Percentiles rank a stretch among this genome's conserved stretches.
Evolutionary conservation across 768 basidiomycete species (phyloP).

Genomic region (Leccinum truebloodii): DNA sequence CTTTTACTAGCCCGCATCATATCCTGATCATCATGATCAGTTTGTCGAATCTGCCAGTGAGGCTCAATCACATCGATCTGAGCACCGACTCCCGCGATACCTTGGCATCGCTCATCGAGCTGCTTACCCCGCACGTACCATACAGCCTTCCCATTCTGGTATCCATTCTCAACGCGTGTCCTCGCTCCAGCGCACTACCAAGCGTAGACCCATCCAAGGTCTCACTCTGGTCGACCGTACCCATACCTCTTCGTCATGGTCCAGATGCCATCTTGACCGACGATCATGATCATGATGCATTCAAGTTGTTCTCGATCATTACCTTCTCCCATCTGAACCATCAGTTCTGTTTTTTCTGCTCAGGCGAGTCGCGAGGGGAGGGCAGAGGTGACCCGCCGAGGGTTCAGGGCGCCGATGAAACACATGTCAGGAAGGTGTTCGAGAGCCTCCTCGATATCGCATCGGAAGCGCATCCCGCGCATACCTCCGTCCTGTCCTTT

Average conservation of each 20-base stretch:
- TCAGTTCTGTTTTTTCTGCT: conserved; percentile 22
- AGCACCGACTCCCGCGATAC: conserved; percentile 1
- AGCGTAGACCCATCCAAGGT: conserved; percentile 18
- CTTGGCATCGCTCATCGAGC: conserved; percentile 7
- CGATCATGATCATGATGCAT: neutral
- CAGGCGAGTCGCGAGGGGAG: conserved; percentile 5
- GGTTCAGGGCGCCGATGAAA: conserved; percentile 3
- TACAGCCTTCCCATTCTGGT: conserved; percentile 20
- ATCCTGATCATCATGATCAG: neutral
- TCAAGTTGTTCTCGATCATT: conserved; percentile 23
- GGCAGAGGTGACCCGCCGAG: conserved; percentile 1
- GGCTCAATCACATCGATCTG: conserved; percentile 16
- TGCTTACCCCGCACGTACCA: conserved; percentile 17
- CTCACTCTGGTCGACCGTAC: conserved; percentile 23
- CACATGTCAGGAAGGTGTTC: conserved; percentile 20
- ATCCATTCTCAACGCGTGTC: conserved; percentile 18
- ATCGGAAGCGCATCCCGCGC: neutral
- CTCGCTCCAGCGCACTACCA: conserved; percentile 12
- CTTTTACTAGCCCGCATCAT: too few species aligned
- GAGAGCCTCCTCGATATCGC: conserved; percentile 8
- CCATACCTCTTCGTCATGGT: neutral
- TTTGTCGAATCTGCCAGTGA: neutral
- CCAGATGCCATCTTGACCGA: neutral
- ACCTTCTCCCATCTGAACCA: conserved; percentile 11
- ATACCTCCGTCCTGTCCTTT: conserved; percentile 1